Conservation (phyloP, 2,329 filamentous ascomycete species). For the Macroventuria anomochaeta region DNA sequence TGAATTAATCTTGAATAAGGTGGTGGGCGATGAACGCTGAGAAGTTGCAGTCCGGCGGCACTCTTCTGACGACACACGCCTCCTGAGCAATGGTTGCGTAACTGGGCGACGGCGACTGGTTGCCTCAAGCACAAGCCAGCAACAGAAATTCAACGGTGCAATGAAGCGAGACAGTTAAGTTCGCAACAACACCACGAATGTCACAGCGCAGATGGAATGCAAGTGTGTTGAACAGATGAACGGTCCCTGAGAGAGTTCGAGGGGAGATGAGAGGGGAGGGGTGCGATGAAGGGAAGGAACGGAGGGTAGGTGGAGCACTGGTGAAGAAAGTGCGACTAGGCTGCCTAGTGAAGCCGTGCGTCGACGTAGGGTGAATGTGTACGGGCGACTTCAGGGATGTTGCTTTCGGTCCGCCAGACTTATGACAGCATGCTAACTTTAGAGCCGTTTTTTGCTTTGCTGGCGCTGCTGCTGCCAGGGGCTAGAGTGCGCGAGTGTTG, state of each 20-base stretch:
- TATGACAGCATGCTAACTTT: constrained; percentile 46
- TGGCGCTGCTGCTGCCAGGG: constrained; percentile 26
- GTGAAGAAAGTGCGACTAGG: constrained; percentile 41
- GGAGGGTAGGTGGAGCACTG: constrained; percentile 40
- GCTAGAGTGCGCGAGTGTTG: constrained; percentile 23
- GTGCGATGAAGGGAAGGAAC: constrained; percentile 35
- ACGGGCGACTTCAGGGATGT: constrained; percentile 36
- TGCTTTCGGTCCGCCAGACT: constrained; percentile 25
- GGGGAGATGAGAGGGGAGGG: constrained; percentile 30
- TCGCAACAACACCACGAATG: constrained; percentile 26
- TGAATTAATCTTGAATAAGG: constrained; percentile 24
- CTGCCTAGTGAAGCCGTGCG: constrained; percentile 41
- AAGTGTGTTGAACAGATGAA: constrained; percentile 24
- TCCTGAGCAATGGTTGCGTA: constrained; percentile 43
- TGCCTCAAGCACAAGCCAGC: constrained; percentile 24
- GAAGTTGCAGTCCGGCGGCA: constrained; percentile 25
- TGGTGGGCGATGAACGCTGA: constrained; percentile 13
- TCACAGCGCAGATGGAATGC: constrained; percentile 22
- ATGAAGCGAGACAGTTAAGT: constrained; percentile 28
- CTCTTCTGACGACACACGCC: constrained; percentile 34
- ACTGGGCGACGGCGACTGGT: constrained; percentile 31
- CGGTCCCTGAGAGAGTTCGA: constrained; percentile 35
- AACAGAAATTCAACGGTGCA: constrained; percentile 10
- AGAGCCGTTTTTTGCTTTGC: constrained; percentile 25
- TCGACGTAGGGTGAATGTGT: constrained; percentile 41